A percentile compares a stretch with the other conserved stretches of the same genome.
Evolutionary conservation across 2,329 filamentous ascomycete genomes (phyloP).

Genomic region (Ophiocordyceps sinensis): DNA sequence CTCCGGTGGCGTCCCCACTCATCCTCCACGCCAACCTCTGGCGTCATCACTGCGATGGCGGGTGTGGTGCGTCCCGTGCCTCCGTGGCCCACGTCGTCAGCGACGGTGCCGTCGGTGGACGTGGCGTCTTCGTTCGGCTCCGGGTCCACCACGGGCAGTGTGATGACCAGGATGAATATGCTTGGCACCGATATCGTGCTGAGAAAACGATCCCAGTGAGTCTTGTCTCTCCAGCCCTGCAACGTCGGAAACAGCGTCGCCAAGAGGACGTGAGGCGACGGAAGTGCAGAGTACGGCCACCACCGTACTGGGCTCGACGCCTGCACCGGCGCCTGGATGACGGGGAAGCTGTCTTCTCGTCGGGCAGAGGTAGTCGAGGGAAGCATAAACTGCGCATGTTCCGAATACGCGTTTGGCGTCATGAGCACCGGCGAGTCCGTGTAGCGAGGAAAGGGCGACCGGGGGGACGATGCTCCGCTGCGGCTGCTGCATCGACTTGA

Average conservation of each 20-base stretch:
- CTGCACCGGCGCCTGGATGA: slow-evolving; percentile 23
- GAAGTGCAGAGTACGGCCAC: slow-evolving; percentile 70
- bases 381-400: slow-evolving; percentile 40
- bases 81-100: slow-evolving; percentile 14
- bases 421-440: slow-evolving; percentile 40
- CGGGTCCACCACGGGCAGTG: slow-evolving; percentile 77
- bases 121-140: slow-evolving; percentile 33
- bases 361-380: slow-evolving; percentile 22
- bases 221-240: slow-evolving; percentile 67
- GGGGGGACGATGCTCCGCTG: slow-evolving; percentile 31
- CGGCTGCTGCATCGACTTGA: slow-evolving; percentile 27
- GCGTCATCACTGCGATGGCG: slow-evolving; percentile 19
- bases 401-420: slow-evolving; percentile 23
- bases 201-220: slow-evolving; percentile 68
- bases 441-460: slow-evolving; percentile 55
- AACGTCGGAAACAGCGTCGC: slow-evolving; percentile 79
- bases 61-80: slow-evolving; percentile 17
- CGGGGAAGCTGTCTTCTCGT: slow-evolving; percentile 32
- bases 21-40: slow-evolving; percentile 25
- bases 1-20: slow-evolving; percentile 47
- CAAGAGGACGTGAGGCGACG: slow-evolving; percentile 55
- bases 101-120: slow-evolving; percentile 10
- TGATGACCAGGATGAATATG: slow-evolving; percentile 80
- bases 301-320: slow-evolving; percentile 42
- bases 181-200: slow-evolving; percentile 77